Conservation (phyloP, 345 rosid genomes). For the Triadica sebifera region DNA sequence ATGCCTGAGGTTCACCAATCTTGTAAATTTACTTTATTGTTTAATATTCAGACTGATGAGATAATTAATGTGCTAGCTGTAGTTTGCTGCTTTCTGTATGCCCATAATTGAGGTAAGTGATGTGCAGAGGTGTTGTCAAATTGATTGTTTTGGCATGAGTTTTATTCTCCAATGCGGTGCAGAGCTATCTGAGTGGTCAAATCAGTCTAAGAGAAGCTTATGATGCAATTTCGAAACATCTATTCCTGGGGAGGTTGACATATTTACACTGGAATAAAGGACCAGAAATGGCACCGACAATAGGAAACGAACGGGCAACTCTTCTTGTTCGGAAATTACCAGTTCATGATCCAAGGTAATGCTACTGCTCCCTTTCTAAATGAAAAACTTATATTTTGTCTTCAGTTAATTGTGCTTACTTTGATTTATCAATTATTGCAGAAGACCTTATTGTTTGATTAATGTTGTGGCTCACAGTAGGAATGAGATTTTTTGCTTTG, state of each 20-base stretch:
- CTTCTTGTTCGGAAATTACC: conserved; percentile 89
- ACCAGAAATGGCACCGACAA: conserved; percentile 62
- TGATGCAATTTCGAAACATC: conserved; percentile 56
- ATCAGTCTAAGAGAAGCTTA: conserved; percentile 48
- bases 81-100: conserved; percentile 1
- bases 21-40: background rate
- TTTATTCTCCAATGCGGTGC: conserved; percentile 25
- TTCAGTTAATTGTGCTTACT: background rate
- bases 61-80: background rate
- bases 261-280: conserved; percentile 71
- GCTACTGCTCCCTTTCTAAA: conserved; percentile 11
- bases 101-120: conserved; percentile 4
- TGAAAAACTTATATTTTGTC: background rate
- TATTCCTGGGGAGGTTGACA: conserved; percentile 74
- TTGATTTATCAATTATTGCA: background rate
- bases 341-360: conserved; percentile 56
- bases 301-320: conserved; percentile 60
- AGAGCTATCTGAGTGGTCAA: conserved; percentile 63
- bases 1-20: background rate
- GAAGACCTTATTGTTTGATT: background rate
- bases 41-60: background rate
- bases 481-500: background rate
- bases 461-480: background rate
- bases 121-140: background rate
- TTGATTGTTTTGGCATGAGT: conserved; percentile 12